Percentiles rank a stretch among this genome's conserved stretches.
phyloP scores from a whole-genome alignment of 202 grass and related monocot species.

The Zizania palustris region DNA sequence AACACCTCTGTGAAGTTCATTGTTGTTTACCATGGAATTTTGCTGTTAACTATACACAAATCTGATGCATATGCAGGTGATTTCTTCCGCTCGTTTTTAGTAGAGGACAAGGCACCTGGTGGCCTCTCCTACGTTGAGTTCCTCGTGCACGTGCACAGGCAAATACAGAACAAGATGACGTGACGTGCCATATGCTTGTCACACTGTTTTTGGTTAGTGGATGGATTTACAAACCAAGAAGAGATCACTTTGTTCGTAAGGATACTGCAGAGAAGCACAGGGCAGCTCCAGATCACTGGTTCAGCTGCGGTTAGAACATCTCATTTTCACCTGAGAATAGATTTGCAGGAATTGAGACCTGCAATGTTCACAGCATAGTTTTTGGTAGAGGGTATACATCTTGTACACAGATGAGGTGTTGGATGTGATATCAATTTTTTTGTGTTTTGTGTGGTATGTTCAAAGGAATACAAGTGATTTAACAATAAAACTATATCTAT shows the following conservation, averaged over 20 bases:
- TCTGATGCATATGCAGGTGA: conserved; percentile 49
- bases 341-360: conserved; percentile 17
- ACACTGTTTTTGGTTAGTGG: conserved; percentile 22
- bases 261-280: conserved; percentile 5
- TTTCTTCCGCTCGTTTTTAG: conserved; percentile 63
- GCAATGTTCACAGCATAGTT: conserved; percentile 19
- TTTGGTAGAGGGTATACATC: conserved; percentile 38
- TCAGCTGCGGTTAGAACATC: not conserved
- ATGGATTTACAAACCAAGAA: conserved; percentile 20
- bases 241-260: conserved; percentile 14
- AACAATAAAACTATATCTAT: conserved; percentile 24
- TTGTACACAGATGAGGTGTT: conserved; percentile 38
- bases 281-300: not conserved
- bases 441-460: conserved; percentile 13
- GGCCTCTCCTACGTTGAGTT: conserved; percentile 84
- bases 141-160: conserved; percentile 87
- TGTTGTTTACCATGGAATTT: not conserved
- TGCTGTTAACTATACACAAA: not conserved
- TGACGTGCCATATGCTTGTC: not conserved
- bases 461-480: conserved; percentile 15
- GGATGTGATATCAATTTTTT: not conserved
- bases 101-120: conserved; percentile 77
- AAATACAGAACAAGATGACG: conserved; percentile 69
- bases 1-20: not conserved
- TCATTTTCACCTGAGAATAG: conserved; percentile 18